These are phyloP conservation scores for Dendrostoma leiphaemia DNA, from an alignment of 2,329 filamentous ascomycete genomes.

Conservation along the genomic window DNA sequence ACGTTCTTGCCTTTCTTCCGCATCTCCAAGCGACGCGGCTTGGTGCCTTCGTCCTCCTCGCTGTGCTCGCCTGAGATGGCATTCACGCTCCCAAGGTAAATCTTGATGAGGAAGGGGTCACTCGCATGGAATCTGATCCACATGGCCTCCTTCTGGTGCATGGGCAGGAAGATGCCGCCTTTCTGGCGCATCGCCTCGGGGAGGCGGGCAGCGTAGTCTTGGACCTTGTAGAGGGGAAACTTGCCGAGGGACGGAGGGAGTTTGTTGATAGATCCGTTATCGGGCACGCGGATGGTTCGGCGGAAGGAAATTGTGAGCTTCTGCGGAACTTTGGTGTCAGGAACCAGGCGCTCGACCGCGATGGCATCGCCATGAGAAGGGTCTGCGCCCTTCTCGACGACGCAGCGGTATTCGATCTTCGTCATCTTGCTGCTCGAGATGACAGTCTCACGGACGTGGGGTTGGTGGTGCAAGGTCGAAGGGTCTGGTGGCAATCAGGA, in stretches of 20 bases:
- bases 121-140: constrained; percentile 33
- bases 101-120: constrained; percentile 34
- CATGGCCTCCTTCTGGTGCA: constrained; percentile 42
- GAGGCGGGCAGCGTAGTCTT: neutral
- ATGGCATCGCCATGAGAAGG: neutral
- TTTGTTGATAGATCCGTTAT: neutral
- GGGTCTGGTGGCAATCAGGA: no score
- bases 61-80: constrained; percentile 35
- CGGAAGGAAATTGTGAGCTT: neutral
- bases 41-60: constrained; percentile 19
- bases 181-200: neutral
- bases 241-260: neutral
- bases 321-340: neutral
- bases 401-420: neutral
- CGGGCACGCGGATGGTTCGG: constrained; percentile 1
- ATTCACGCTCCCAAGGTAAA: constrained; percentile 39
- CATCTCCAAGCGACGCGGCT: constrained; percentile 1
- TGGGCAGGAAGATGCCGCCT: constrained; percentile 31
- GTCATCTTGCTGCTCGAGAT: constrained; percentile 8
- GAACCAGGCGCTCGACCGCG: neutral
- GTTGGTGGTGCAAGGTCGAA: neutral
- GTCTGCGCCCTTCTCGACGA: neutral
- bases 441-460: no score
- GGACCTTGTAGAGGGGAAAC: constrained; percentile 1
- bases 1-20: constrained; percentile 13